Conservation (phyloP, 1,284 basidiomycete species). For the Cerrena zonata region DNA sequence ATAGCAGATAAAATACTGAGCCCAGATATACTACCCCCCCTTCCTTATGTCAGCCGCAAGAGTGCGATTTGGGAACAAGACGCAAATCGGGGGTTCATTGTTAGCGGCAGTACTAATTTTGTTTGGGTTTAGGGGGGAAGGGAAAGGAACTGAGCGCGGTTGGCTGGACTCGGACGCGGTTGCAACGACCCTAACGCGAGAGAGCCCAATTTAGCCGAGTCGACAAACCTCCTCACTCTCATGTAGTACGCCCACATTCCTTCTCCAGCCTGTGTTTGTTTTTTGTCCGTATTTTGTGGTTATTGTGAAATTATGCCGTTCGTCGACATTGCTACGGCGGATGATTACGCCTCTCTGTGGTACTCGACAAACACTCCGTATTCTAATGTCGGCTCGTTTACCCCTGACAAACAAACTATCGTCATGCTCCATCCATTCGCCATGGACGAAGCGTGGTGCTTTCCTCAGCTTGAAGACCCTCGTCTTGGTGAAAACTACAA, state of each 20-base stretch:
- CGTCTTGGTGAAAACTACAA: slow-evolving; percentile 55
- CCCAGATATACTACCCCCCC: too few species aligned
- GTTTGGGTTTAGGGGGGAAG: background rate
- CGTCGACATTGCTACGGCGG: slow-evolving; percentile 56
- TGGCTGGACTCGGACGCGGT: too few species aligned
- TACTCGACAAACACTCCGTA: slow-evolving; percentile 59
- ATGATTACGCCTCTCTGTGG: slow-evolving; percentile 66
- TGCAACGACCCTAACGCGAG: background rate
- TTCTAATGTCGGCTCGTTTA: slow-evolving; percentile 58
- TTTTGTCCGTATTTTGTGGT: too few species aligned
- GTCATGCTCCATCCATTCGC: slow-evolving; percentile 63
- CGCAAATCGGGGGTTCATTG: too few species aligned
- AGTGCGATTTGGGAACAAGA: too few species aligned
- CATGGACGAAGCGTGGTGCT: slow-evolving; percentile 64
- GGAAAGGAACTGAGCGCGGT: too few species aligned
- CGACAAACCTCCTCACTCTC: too few species aligned
- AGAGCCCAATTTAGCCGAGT: background rate
- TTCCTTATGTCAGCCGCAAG: too few species aligned
- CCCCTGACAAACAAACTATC: slow-evolving; percentile 56
- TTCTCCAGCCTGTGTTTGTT: too few species aligned
- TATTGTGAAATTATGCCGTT: slow-evolving; percentile 57
- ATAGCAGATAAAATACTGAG: too few species aligned
- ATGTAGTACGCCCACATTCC: background rate
- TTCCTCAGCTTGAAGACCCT: slow-evolving; percentile 60
- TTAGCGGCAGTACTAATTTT: too few species aligned